phyloP scores from a whole-genome alignment of 192 early-diverging fungal genomes.

The Martensiomyces pterosporus region DNA sequence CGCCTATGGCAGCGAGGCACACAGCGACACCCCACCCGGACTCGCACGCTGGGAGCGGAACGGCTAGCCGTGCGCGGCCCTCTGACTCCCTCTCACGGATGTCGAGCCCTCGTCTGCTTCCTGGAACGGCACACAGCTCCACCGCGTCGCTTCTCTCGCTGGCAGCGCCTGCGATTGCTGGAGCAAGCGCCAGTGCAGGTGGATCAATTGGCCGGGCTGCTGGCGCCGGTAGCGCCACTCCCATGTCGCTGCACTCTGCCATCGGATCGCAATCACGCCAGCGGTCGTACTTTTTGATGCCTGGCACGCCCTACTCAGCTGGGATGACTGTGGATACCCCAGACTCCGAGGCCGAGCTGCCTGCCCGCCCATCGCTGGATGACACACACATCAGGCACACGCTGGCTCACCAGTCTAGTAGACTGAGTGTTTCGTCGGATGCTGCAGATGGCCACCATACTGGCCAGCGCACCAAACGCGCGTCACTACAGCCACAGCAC shows the following conservation, averaged over 20 bases:
- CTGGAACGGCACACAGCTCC: conserved; percentile 37
- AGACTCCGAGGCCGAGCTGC: conserved; percentile 33
- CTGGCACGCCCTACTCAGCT: conserved; percentile 15
- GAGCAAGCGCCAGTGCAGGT: conserved; percentile 9
- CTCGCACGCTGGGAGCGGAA: too few species aligned
- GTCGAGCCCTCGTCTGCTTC: conserved; percentile 31
- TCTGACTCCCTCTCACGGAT: conserved; percentile 13
- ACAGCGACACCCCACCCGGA: too few species aligned
- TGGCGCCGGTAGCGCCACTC: conserved; percentile 1
- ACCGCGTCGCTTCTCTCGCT: conserved; percentile 35
- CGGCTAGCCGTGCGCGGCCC: too few species aligned
- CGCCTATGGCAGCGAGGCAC: too few species aligned
- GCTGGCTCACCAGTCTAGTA: conserved; percentile 37
- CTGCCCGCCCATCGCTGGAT: conserved; percentile 44
- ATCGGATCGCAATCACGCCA: conserved; percentile 14
- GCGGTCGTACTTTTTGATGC: conserved; percentile 30
- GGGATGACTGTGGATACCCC: conserved; percentile 26
- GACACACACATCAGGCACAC: conserved; percentile 25
- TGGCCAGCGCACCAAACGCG: conserved; percentile 17
- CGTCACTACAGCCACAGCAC: conserved; percentile 34
- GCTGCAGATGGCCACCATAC: conserved; percentile 12
- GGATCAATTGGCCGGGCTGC: conserved; percentile 29
- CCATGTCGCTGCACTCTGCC: conserved; percentile 1
- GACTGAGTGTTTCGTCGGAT: conserved; percentile 42
- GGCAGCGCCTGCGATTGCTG: conserved; percentile 12